A percentile compares a stretch with the other conserved stretches of the same genome.
These are phyloP conservation scores for Trypanosoma scelopori DNA, from an alignment of 208 protist species.

Conservation along the genomic window DNA sequence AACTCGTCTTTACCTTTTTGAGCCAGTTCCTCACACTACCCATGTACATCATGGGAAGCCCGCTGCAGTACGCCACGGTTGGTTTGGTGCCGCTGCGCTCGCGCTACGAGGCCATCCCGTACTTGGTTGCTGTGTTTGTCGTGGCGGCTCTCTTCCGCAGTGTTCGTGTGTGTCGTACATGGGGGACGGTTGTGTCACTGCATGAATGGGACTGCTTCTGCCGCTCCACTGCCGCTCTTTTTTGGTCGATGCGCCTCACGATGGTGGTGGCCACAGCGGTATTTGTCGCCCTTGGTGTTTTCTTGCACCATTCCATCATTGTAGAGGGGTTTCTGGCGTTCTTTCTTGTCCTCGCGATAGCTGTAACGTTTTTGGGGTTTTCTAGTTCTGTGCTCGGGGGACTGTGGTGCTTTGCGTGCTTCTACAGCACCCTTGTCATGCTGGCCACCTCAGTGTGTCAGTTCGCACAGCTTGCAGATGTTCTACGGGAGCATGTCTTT, in stretches of 20 bases:
- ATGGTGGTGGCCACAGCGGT: constrained; percentile 20
- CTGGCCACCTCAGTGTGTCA: constrained; percentile 12
- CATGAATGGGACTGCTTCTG: constrained; percentile 31
- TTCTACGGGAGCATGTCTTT: constrained; percentile 11
- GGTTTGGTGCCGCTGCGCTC: constrained; percentile 24
- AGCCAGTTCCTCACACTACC: constrained; percentile 22
- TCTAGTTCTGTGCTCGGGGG: not conserved
- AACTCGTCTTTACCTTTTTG: constrained; percentile 30
- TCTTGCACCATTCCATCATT: constrained; percentile 23
- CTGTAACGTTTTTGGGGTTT: constrained; percentile 1
- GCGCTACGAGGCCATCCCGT: constrained; percentile 25
- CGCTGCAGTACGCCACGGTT: constrained; percentile 20
- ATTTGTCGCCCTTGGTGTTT: constrained; percentile 23
- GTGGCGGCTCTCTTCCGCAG: constrained; percentile 15
- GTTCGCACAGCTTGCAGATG: constrained; percentile 17
- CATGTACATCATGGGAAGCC: constrained; percentile 7
- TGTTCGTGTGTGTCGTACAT: constrained; percentile 10
- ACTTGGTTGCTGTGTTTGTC: constrained; percentile 25
- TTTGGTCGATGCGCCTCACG: constrained; percentile 19
- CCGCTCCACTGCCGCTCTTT: not conserved
- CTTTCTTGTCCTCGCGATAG: constrained; percentile 21
- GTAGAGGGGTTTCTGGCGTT: constrained; percentile 29
- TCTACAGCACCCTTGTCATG: constrained; percentile 25
- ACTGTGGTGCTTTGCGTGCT: constrained; percentile 23
- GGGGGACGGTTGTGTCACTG: constrained; percentile 19